Conservation (phyloP, 139 green algal species). For the Chlamydomonas sp. region DNA sequence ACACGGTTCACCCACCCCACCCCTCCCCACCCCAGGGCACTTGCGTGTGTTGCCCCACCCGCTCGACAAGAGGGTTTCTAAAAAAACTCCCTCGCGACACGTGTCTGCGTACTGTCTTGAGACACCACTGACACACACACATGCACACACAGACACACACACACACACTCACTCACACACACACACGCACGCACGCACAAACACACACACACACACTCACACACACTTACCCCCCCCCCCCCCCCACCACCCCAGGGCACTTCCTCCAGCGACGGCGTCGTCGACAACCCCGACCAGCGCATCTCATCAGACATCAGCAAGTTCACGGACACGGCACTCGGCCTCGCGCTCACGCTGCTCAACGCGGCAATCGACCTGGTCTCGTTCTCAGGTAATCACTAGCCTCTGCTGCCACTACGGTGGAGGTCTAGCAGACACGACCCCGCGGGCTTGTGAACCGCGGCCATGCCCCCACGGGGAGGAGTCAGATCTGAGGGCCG, state of each 20-base stretch:
- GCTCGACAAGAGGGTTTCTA: too few relatives aligned
- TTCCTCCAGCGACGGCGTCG: too few relatives aligned
- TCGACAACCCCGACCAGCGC: slow-evolving; percentile 91
- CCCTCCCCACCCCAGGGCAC: too few relatives aligned
- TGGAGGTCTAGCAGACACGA: too few relatives aligned
- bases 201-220: neutral
- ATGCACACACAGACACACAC: neutral
- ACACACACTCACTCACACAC: neutral
- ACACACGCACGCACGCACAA: neutral
- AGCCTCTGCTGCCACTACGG: neutral
- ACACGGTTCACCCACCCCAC: too few relatives aligned
- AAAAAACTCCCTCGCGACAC: too few relatives aligned
- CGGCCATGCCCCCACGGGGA: too few relatives aligned
- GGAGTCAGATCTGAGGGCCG: too few relatives aligned
- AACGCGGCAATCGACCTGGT: slow-evolving; percentile 86
- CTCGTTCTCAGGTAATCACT: slow-evolving; percentile 79
- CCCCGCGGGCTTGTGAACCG: too few relatives aligned
- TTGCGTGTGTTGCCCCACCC: too few relatives aligned
- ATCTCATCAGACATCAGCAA: slow-evolving; percentile 65
- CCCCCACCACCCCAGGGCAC: neutral
- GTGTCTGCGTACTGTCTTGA: too few relatives aligned
- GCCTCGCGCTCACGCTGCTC: slow-evolving; percentile 75
- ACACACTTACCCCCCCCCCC: neutral
- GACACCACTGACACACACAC: neutral
- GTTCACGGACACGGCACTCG: slow-evolving; percentile 85